A percentile compares a stretch with the other conserved stretches of the same genome.
phyloP scores from a whole-genome alignment of 2,329 filamentous ascomycete genomes.

The Aspergillus sp. region DNA sequence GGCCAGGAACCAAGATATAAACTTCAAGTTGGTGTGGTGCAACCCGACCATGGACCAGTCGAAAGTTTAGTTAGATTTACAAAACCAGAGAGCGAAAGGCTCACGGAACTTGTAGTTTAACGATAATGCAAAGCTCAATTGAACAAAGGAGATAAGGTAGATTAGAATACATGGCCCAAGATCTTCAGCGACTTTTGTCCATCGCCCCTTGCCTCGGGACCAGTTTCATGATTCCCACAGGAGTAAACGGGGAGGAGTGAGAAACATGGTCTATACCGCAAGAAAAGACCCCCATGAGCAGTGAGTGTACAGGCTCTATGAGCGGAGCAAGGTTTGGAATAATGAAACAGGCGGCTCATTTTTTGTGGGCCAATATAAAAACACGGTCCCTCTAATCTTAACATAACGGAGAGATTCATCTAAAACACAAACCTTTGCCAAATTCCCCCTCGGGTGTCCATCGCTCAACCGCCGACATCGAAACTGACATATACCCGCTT shows the following conservation, averaged over 20 bases:
- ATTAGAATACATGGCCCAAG: slow-evolving; percentile 13
- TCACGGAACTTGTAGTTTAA: not conserved
- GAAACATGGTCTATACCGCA: slow-evolving; percentile 24
- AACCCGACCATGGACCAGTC: too few species aligned
- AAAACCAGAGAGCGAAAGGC: not conserved
- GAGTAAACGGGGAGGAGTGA: slow-evolving; percentile 3
- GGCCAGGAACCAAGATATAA: too few species aligned
- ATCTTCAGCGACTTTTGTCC: slow-evolving; percentile 2
- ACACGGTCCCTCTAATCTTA: slow-evolving; percentile 39
- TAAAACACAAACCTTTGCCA: slow-evolving; percentile 27
- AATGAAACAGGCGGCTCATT: slow-evolving; percentile 30
- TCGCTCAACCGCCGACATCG: slow-evolving; percentile 1
- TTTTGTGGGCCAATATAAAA: slow-evolving; percentile 40
- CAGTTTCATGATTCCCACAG: slow-evolving; percentile 4
- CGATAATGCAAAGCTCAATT: slow-evolving; percentile 6
- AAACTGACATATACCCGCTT: slow-evolving; percentile 41
- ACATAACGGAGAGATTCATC: slow-evolving; percentile 34
- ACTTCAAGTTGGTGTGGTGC: too few species aligned
- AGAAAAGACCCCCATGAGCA: slow-evolving; percentile 12
- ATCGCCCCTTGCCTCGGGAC: slow-evolving; percentile 2
- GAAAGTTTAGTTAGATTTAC: too few species aligned
- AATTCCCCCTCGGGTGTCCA: slow-evolving; percentile 10
- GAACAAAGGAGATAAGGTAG: slow-evolving; percentile 9
- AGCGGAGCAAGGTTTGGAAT: slow-evolving; percentile 12
- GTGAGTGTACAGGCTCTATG: slow-evolving; percentile 20